phyloP scores from a whole-genome alignment of 2,329 filamentous ascomycete genomes.

The Pseudopithomyces maydicus region DNA sequence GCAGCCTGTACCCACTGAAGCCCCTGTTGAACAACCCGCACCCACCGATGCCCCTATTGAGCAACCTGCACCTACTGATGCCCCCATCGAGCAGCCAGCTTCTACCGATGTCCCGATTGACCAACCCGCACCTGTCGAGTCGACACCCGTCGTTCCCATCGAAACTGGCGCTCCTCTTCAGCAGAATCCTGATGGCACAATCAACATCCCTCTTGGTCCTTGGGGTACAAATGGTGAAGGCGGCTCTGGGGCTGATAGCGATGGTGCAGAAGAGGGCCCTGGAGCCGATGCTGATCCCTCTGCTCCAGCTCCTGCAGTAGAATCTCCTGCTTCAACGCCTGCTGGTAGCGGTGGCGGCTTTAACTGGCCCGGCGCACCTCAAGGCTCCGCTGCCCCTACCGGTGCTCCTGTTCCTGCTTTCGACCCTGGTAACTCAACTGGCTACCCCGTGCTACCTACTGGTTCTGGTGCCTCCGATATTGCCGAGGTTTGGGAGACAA shows the following conservation, averaged over 20 bases:
- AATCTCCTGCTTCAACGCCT: neutral
- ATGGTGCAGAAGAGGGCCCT: neutral
- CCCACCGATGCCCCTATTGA: neutral
- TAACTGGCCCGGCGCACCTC: conserved; percentile 3
- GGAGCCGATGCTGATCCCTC: neutral
- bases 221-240: neutral
- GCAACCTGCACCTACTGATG: neutral
- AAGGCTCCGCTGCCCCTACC: neutral
- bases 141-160: conserved; percentile 1
- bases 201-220: neutral
- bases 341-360: conserved; percentile 5
- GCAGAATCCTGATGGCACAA: neutral
- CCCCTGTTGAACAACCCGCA: neutral
- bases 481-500: conserved; percentile 4
- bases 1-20: neutral
- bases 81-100: neutral
- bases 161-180: neutral
- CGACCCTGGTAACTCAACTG: neutral
- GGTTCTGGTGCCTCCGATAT: neutral
- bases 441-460: neutral
- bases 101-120: neutral
- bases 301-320: neutral
- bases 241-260: neutral
- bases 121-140: neutral
- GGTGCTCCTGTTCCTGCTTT: neutral